Percentiles rank a stretch among this genome's conserved stretches.
Evolutionary conservation across 1,284 basidiomycete species (phyloP).

Genomic region (Vanrija sp.): DNA sequence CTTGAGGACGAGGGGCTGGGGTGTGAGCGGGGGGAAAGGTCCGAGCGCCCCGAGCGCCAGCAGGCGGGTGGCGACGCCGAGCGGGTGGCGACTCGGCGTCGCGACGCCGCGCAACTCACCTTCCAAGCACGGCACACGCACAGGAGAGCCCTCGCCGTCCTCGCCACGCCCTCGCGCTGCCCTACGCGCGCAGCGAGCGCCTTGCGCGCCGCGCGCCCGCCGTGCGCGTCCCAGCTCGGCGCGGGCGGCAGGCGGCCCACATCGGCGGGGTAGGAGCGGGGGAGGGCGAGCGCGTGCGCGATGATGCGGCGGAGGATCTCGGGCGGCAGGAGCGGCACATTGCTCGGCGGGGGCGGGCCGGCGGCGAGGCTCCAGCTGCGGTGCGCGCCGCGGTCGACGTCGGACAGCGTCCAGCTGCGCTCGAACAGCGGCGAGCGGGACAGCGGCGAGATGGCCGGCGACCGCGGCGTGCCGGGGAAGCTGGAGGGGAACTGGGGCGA

Average conservation of each 20-base stretch:
- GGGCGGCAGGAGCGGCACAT: conserved; percentile 10
- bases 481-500: too few relatives aligned
- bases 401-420: too few relatives aligned
- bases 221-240: conserved; percentile 25
- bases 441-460: too few relatives aligned
- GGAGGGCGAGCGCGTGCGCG: conserved; percentile 23
- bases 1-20: conserved; percentile 63
- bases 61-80: not conserved
- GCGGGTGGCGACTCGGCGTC: not conserved
- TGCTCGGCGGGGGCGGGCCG: conserved; percentile 2
- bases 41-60: conserved; percentile 1
- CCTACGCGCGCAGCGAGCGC: conserved; percentile 1
- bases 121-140: conserved; percentile 66
- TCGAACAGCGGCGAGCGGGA: too few relatives aligned
- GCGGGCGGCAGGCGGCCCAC: not conserved
- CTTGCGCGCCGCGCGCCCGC: conserved; percentile 18
- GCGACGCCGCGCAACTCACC: conserved; percentile 53
- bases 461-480: too few relatives aligned
- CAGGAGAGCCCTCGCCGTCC: conserved; percentile 49
- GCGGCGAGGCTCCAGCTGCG: not conserved
- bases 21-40: not conserved
- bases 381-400: too few relatives aligned
- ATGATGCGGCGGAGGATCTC: conserved; percentile 34
- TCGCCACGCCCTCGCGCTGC: conserved; percentile 1
- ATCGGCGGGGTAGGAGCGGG: conserved; percentile 10